Base-by-base conservation (phyloP, 768 basidiomycete genomes). In the Kwoniella shandongensis region DNA sequence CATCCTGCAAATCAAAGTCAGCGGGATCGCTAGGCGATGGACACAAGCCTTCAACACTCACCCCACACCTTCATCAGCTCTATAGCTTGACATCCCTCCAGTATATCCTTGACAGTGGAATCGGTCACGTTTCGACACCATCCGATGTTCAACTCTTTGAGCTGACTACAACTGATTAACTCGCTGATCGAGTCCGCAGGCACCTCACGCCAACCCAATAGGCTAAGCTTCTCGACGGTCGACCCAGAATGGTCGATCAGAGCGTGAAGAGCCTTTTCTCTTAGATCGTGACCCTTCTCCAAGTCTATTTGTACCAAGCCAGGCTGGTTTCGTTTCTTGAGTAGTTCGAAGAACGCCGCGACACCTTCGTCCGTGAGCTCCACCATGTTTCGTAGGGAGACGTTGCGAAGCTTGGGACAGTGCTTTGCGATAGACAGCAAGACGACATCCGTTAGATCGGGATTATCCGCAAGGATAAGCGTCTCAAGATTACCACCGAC, bases 111-210 rank as follows among this genome's bases (percentile, higher is more conserved):
- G 61, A 97, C 77, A 2, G 87, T 80, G 68, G 88, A 92, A 75
- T 98, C 88, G 57, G 92, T 87, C 38, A 88, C 81, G 20, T 83
- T 81, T 45, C 93, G 79, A 66, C 91, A 91, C 83, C 88, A 98
- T 1, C 92, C 87, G 2, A 92, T 76, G 69, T 98, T 88, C 38
- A 97, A 60, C 69, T 78, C 81, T 65, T 72, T 77, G 70, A 94
- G 60, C 32, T 80, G 77, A 2, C 63, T 69, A 15, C 75, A 79
- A 10, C 26, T 39, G 12, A 65, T 77, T 17, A 83, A 71, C 13
- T 56, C 39, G 48, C 57, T 59, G 26, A 88, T 72, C 1, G 78
- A 75, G 12, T 83, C 83, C 30, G 81, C 79, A 0, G 81, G 79
- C 0, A 83, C 80, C 3, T 81, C 82, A 69, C 86, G 86, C 84